A percentile compares a stretch with the other conserved stretches of the same genome.
phyloP scores from a whole-genome alignment of 768 basidiomycete species.

The Termitomyces sp. region DNA sequence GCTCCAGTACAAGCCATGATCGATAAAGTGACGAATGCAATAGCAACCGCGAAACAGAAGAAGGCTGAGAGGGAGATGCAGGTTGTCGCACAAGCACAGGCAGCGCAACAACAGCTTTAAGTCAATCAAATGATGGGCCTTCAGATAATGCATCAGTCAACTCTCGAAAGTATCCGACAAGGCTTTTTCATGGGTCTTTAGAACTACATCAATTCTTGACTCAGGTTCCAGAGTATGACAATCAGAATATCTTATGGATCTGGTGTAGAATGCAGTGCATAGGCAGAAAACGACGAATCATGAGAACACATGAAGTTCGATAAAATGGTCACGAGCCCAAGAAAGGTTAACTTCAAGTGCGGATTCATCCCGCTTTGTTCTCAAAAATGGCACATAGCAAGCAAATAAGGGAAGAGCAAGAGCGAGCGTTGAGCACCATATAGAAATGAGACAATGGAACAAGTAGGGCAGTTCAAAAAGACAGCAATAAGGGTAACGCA shows the following conservation, averaged over 20 bases:
- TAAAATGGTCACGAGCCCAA: too few species aligned
- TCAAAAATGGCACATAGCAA: too few species aligned
- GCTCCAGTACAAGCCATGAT: conserved; percentile 10
- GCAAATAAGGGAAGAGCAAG: not conserved
- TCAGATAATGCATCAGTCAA: not conserved
- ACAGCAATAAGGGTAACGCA: too few species aligned
- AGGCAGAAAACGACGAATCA: not conserved
- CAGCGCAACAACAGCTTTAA: not conserved
- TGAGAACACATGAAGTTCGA: not conserved
- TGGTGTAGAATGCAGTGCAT: not conserved
- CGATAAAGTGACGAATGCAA: conserved; percentile 7
- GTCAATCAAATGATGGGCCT: not conserved
- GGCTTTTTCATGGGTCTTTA: not conserved
- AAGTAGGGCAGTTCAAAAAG: too few species aligned
- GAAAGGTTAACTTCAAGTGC: too few species aligned
- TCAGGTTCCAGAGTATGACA: not conserved
- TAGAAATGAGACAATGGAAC: too few species aligned
- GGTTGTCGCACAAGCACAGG: not conserved
- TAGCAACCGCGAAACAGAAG: conserved; percentile 8
- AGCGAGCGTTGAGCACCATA: too few species aligned
- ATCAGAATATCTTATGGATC: not conserved
- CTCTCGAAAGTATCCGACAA: not conserved
- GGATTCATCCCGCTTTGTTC: too few species aligned
- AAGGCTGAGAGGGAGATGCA: conserved; percentile 9
- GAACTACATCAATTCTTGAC: not conserved